Evolutionary conservation across 1,284 basidiomycete genomes (phyloP).

Genomic region (Mycosarcoma maydis): DNA sequence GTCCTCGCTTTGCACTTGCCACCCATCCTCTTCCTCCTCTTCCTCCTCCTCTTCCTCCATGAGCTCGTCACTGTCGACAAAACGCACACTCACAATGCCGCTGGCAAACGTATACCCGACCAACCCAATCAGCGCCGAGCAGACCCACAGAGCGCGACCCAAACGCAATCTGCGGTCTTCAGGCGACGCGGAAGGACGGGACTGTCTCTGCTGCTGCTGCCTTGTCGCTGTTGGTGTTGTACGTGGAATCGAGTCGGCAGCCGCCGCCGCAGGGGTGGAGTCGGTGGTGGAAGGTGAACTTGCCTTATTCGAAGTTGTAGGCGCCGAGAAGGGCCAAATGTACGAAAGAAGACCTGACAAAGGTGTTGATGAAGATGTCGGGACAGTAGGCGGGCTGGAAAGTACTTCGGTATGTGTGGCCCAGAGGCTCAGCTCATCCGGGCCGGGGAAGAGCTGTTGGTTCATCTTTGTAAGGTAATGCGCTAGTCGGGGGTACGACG

Average conservation of each 20-base stretch:
- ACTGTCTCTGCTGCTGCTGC: not conserved
- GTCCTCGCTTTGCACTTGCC: conserved; percentile 20
- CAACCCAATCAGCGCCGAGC: conserved; percentile 50
- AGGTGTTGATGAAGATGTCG: not conserved
- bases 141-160: conserved; percentile 51
- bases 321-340: conserved; percentile 21
- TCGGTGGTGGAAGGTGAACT: conserved; percentile 12
- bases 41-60: conserved; percentile 21
- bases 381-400: conserved; percentile 1
- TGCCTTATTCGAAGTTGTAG: conserved; percentile 25
- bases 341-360: conserved; percentile 8
- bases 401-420: conserved; percentile 7
- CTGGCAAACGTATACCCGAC: conserved; percentile 54
- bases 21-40: conserved; percentile 13
- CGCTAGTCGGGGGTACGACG: conserved; percentile 30
- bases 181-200: conserved; percentile 2
- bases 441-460: conserved; percentile 22
- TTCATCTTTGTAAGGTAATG: conserved; percentile 20
- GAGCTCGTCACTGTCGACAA: conserved; percentile 20
- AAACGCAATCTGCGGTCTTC: conserved; percentile 35
- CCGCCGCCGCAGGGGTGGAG: not conserved
- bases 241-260: not conserved
- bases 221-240: not conserved
- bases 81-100: conserved; percentile 56
- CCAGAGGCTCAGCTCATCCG: conserved; percentile 1